Evolutionary conservation across 2,329 filamentous ascomycete species (phyloP), one percentile per base, ranked within the genome.

Genomic region (Aureobasidium mangrovei): DNA sequence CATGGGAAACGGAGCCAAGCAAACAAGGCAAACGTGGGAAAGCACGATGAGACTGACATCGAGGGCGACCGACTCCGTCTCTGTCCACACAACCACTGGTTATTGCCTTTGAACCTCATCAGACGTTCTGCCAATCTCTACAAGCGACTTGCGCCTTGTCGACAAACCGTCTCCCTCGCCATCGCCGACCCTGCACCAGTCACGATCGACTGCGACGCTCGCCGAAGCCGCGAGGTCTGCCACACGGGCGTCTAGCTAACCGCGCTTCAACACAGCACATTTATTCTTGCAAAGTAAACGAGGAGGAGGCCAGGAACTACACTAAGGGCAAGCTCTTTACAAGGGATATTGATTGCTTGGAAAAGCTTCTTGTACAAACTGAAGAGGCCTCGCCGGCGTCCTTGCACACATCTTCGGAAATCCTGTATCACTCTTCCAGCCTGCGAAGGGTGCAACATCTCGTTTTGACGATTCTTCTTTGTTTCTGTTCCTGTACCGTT

Each of bases 391-490:
- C 28, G 39, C 31, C 38, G 28, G 27, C 12, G 10, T 26, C 26
- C 29, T 12, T 51, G n/a, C 47, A 33, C 47, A 39, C 32, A 26
- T 41, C 46, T 24, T 40, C 35, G 8, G 49, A 38, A 35, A 40
- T 53, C 40, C 40, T 53, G 49, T 53, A 53, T 31, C 49, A 32
- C 38, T 31, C 18, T 52, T 28, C 38, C 47, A 9, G 33, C 38
- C 47, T 40, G 27, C 38, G 39, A 36, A 41, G 36, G 47, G 29
- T 9, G 29, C 47, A 52, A 42, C 38, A 28, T 53, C 32, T 36
- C 31, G 24, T 44, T 52, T 36, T 53, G 40, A 44, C 49, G 32
- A 18, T 43, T 43, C 39, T 43, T 53, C 49, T 44, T 44, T 53
- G 18, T 33, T 53, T 44, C 49, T 38, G 12, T 44, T 53, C 8